These are phyloP conservation scores for Cudoniella acicularis DNA, from an alignment of 495 filamentous ascomycete species.

Conservation along the genomic window DNA sequence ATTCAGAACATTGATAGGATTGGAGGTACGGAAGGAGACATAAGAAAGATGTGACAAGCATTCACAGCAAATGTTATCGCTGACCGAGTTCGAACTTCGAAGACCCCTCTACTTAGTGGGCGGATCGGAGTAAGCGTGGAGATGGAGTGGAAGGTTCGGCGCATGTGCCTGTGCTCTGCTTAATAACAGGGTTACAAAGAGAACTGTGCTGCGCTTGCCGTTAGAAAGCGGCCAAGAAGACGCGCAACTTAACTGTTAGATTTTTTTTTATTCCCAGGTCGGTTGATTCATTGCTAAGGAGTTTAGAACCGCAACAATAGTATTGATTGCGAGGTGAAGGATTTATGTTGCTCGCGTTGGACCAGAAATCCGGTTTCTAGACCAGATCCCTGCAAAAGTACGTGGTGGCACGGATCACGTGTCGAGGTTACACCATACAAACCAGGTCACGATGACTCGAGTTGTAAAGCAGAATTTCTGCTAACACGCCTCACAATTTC, in stretches of 20 bases:
- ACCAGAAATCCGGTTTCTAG: too few species aligned
- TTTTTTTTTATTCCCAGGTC: neutral
- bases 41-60: neutral
- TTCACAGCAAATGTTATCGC: neutral
- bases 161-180: neutral
- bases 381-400: too few species aligned
- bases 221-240: neutral
- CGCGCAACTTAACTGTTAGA: neutral
- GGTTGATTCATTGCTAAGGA: neutral
- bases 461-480: too few species aligned
- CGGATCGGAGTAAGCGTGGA: neutral
- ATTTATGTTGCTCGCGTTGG: too few species aligned
- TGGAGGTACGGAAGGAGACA: neutral
- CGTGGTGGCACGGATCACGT: too few species aligned
- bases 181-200: neutral
- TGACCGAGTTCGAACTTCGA: neutral
- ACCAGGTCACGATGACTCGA: too few species aligned
- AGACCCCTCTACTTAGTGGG: neutral
- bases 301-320: too few species aligned
- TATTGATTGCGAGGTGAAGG: too few species aligned
- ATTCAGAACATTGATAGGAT: neutral
- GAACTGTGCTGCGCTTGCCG: neutral
- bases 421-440: too few species aligned
- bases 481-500: too few species aligned
- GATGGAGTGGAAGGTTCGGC: neutral